Conservation (phyloP, 352 stramenopile genomes). For the Globisporangium paroecandrum region DNA sequence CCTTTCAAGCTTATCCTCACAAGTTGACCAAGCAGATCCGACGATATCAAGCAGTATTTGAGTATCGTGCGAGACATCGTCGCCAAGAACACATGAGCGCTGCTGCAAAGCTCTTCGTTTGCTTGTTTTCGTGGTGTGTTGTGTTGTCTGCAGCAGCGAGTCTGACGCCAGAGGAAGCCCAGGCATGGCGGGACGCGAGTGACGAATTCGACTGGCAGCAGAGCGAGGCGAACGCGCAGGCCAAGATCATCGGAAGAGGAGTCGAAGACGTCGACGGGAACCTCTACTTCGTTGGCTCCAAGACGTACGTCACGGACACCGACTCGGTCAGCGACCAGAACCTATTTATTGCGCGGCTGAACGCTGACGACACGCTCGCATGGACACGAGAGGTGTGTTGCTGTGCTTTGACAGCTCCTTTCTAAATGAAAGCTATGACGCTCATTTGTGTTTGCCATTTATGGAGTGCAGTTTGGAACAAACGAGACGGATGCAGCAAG, state of each 20-base stretch:
- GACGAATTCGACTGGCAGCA: slow-evolving; percentile 57
- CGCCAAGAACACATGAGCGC: not conserved
- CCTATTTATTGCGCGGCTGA: slow-evolving; percentile 51
- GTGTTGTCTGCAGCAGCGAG: slow-evolving; percentile 6
- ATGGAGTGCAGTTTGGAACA: slow-evolving; percentile 38
- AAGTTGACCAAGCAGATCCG: not conserved
- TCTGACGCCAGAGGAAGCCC: slow-evolving; percentile 32
- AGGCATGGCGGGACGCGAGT: slow-evolving; percentile 38
- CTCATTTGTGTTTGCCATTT: too few species aligned
- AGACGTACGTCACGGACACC: slow-evolving; percentile 23
- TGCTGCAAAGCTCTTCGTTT: slow-evolving; percentile 6
- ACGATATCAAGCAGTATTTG: not conserved
- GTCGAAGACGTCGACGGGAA: slow-evolving; percentile 35
- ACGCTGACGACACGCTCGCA: slow-evolving; percentile 36
- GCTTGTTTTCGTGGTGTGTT: slow-evolving; percentile 3
- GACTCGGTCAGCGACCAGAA: slow-evolving; percentile 32
- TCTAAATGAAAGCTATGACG: too few species aligned
- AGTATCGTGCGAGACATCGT: not conserved
- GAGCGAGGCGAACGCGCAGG: slow-evolving; percentile 23
- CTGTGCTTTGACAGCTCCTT: too few species aligned
- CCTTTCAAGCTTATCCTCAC: not conserved
- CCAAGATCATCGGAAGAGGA: slow-evolving; percentile 40
- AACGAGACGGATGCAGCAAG: slow-evolving; percentile 51
- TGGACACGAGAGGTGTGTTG: slow-evolving; percentile 49
- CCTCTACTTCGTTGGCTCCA: slow-evolving; percentile 62